Evolutionary conservation across 176 grass and related monocot species (phyloP), one percentile per base, ranked within the genome.

Genomic region (Eremochloa ophiuroides): DNA sequence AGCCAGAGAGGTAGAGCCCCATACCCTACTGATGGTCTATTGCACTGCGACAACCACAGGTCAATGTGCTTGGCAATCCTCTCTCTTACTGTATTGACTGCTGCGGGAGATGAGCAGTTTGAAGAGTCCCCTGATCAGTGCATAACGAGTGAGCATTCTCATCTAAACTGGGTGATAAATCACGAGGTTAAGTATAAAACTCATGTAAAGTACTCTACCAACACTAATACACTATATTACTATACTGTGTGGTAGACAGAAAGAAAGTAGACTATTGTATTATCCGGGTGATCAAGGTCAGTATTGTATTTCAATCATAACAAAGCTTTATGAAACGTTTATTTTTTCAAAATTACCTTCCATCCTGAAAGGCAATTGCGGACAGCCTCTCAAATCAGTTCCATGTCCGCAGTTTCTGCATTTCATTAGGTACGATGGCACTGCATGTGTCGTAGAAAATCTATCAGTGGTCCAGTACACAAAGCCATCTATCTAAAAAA

Each of bases 351-450:
- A 15, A 18, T 4, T 90, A 99, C 96, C 96, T 99, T 95, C 76
- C 56, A 87, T 90, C 47, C 77, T 87, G 55, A 90, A 91, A 84
- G 96, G 96, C 71, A 31, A 62, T 46, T 95, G 96, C 40, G 91
- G 96, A 77, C 96, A 95, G 35, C 96, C 96, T 89, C 93, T 95
- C 73, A 99, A 72, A 86, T 99, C 96, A 77, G 88, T 91, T 61
- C 96, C 93, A 69, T 95, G 93, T 47, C 96, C 96, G 38, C 96
- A 99, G 79, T 99, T 99, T 62, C 88, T 86, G 42, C 96, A 99
- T 76, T 93, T 93, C 22, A 99, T 91, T 47, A 95, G 50, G 76
- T 88, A 95, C 8, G 96, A 99, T 62, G 96, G 96, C 86, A 95
- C 96, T 95, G 86, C 34, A 90, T 42, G 71, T 82, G 51, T 66